Base-by-base conservation (phyloP, 371 early-diverging fungal genomes). In the Nematocida ausubeli region DNA sequence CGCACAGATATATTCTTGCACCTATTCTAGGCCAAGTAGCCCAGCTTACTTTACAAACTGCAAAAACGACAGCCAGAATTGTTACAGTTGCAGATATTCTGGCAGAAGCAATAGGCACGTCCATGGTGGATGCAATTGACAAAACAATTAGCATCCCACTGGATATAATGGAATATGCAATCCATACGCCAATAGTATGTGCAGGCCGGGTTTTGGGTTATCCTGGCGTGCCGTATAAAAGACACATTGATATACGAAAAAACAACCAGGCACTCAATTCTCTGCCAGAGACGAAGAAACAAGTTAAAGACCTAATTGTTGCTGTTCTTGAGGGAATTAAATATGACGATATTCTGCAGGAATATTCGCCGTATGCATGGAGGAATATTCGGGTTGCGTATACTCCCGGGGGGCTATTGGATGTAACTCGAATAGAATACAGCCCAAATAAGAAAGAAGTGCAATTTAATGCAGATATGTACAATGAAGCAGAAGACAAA, bases 361-460 rank as follows among this genome's bases (percentile, higher is more conserved):
- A 42, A 40, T 72, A 72, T 50, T 39, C 73, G 4, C 73, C 73
- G 51, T 37, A 62, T 19, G 52, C 65, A 34, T 72, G 73, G 73
- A 14, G 52, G 24, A 26, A 30, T 22, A n/a, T 72, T 16, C 16
- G 47, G 22, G 55, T 35, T 9, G 34, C 24, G 3, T 72, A 72
- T 42, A 3, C 64, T 6, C 24, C 55, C 3, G 63, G 63, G 7
- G 73, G 49, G 63, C 73, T 72, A 7, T 51, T 72, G 39, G 50
- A 35, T 2, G 66, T 72, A 24, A 19, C 32, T 14, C 9, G 12
- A 14, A 52, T 72, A 22, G 14, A 12, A 9, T 37, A 19, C 6
- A 22, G 35, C 7, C n/a, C 22, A 24, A 35, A 14, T 16, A 30
- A 24, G 35, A 22, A 28, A 35, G 19, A 14, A 24, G 57, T 51